Conservation (phyloP, 805 yeast species). For the Ogataea haglerorum region DNA sequence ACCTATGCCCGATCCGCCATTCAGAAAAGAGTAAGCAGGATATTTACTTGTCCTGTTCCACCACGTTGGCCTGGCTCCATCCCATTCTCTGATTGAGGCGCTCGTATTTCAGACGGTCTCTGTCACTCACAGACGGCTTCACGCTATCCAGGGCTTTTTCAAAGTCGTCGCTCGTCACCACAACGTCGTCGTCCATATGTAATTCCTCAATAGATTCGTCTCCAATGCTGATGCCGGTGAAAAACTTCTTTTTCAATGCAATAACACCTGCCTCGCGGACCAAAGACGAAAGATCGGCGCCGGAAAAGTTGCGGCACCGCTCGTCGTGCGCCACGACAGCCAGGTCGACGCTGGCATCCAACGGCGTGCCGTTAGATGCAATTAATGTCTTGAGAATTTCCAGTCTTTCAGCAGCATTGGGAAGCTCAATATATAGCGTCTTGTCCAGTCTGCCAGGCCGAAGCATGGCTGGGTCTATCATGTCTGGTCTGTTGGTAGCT, state of each 20-base stretch:
- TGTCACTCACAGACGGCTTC: constrained; percentile 87
- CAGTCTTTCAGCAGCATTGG: constrained; percentile 68
- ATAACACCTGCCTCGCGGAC: constrained; percentile 92
- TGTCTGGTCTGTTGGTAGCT: constrained; percentile 96
- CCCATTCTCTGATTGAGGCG: constrained; percentile 70
- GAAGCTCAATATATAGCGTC: constrained; percentile 86
- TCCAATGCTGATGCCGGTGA: constrained; percentile 45
- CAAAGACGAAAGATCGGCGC: constrained; percentile 91
- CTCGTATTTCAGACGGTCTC: constrained; percentile 76
- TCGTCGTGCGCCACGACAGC: constrained; percentile 63
- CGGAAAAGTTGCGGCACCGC: constrained; percentile 85
- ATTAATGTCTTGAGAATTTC: constrained; percentile 82
- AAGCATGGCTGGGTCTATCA: constrained; percentile 97
- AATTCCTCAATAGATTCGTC: constrained; percentile 37
- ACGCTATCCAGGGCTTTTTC: constrained; percentile 66
- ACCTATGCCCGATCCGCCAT: constrained; percentile 38
- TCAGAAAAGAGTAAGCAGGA: constrained; percentile 8
- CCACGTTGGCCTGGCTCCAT: constrained; percentile 45
- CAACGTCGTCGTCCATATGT: constrained; percentile 30
- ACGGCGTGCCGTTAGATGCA: constrained; percentile 69
- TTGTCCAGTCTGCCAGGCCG: constrained; percentile 96
- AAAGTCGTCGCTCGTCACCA: constrained; percentile 67
- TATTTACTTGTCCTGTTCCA: constrained; percentile 4
- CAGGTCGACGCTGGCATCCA: constrained; percentile 60
- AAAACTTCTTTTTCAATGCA: constrained; percentile 75